Evolutionary conservation across 2,329 filamentous ascomycete species (phyloP).

Genomic region (Trichoderma oligosporum): DNA sequence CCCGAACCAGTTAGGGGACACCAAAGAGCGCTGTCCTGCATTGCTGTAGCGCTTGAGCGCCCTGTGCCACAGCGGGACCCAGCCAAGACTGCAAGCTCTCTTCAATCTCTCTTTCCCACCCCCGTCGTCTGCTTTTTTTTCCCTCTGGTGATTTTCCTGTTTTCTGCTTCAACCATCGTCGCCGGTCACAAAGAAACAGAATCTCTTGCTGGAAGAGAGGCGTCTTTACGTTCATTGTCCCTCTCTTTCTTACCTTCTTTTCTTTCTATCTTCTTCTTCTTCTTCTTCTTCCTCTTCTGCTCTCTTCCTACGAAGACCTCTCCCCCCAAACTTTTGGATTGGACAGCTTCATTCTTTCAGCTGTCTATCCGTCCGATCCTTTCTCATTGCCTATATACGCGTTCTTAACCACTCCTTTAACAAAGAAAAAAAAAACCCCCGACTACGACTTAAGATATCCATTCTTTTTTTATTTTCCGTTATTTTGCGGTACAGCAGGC

Average conservation of each 20-base stretch:
- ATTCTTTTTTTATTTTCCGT: neutral
- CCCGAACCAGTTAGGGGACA: conserved; percentile 12
- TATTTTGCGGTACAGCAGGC: neutral
- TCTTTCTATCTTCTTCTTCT: conserved; percentile 10
- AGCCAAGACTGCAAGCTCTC: neutral
- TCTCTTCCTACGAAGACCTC: conserved; percentile 18
- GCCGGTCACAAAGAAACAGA: conserved; percentile 19
- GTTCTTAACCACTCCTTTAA: conserved; percentile 17
- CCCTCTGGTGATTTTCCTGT: neutral
- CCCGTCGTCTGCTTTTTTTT: conserved; percentile 9
- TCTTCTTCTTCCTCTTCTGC: conserved; percentile 11
- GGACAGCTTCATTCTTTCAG: conserved; percentile 33
- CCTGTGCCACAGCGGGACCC: conserved; percentile 11
- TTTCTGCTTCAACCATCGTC: conserved; percentile 18
- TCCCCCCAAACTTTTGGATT: conserved; percentile 30
- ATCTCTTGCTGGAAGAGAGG: conserved; percentile 13
- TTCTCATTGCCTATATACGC: conserved; percentile 19
- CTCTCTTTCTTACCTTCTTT: conserved; percentile 25
- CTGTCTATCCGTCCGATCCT: conserved; percentile 37
- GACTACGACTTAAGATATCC: conserved; percentile 9
- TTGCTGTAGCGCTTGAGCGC: conserved; percentile 12
- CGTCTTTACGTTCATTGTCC: conserved; percentile 21
- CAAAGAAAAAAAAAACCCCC: too few relatives aligned
- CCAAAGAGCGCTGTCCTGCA: conserved; percentile 14
- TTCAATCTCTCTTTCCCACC: neutral